Base-by-base conservation (phyloP, 2,329 filamentous ascomycete species). In the Fusarium irregulare region DNA sequence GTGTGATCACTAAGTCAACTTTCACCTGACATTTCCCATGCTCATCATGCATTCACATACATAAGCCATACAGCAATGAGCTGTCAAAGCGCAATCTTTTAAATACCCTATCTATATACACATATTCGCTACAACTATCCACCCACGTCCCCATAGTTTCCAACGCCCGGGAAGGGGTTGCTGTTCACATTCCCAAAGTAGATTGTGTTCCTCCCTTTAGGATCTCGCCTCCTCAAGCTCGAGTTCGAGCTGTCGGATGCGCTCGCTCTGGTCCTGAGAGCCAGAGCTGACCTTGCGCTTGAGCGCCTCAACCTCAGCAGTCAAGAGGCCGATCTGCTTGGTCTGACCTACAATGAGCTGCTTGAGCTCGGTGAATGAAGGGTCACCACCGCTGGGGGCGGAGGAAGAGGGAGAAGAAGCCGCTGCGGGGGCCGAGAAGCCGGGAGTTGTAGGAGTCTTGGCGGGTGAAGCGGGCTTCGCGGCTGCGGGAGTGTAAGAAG, bases 311-410 rank as follows among this genome's bases (percentile, higher is more conserved):
- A 97, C 90, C 79, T 97, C 93, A 30, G 83, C 80, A 4, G 92
- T 88, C 49, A 97, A 82, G 28, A 85, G 84, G 51, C 85, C 85
- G 73, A 97, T 93, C 79, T 94, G 91, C 83, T 88, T 89, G 58
- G 88, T 93, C 81, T 97, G 94, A 69, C 88, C 86, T 78, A 93
- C 89, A 34, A 98, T 84, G 73, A 96, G 83, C 58, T 87, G 83
- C 81, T 93, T 95, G 81, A 97, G 96, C 75, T 94, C 88, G 40
- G 88, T 84, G 45, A 97, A 86, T 8, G 91, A 89, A 30, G 88
- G 83, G 74, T 91, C 89, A 14, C 93, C 84, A 10, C 78, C 83
- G 10, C 76, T 73, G 28, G 76, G 73, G 3, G 80, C 68, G 14
- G 78, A 73, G 12, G 72, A 70, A 7, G 79, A 72, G 32, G 75